A percentile compares a stretch with the other conserved stretches of the same genome.
Conservation (phyloP, 2,329 filamentous ascomycete genomes). For the Onygenales sp. region DNA sequence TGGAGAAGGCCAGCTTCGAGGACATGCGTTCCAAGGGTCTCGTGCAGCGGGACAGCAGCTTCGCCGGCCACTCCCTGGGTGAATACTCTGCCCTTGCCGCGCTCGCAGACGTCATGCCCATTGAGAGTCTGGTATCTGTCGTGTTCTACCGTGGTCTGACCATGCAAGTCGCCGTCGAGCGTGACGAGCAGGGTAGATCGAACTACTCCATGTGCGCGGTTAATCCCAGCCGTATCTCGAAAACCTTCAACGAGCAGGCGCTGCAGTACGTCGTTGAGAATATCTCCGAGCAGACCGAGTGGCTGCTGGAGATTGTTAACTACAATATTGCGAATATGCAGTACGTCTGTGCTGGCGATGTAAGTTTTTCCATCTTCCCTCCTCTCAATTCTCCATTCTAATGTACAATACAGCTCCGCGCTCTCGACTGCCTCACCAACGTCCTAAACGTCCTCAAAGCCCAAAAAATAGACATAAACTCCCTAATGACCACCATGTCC, state of each 20-base stretch:
- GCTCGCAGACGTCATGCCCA: conserved; percentile 98
- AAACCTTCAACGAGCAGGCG: conserved; percentile 97
- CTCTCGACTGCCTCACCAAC: conserved; percentile 58
- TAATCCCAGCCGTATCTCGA: conserved; percentile 95
- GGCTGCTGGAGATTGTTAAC: conserved; percentile 98
- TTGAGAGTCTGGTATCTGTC: conserved; percentile 93
- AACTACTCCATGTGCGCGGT: conserved; percentile 99
- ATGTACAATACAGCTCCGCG: conserved; percentile 39
- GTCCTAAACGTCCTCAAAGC: conserved; percentile 93
- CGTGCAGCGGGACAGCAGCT: conserved; percentile 91
- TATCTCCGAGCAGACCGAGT: conserved; percentile 85
- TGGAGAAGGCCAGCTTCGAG: conserved; percentile 99
- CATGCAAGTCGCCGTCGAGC: conserved; percentile 98
- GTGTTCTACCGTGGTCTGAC: conserved; percentile 98
- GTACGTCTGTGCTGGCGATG: conserved; percentile 58
- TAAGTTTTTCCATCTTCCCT: conserved; percentile 22
- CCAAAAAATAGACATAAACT: conserved; percentile 94
- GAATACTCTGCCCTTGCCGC: conserved; percentile 97
- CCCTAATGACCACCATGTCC: conserved; percentile 74
- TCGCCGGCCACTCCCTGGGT: conserved; percentile 93
- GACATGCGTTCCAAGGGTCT: conserved; percentile 98
- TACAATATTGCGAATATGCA: conserved; percentile 68
- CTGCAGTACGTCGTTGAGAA: conserved; percentile 95
- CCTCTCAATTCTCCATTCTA: conserved; percentile 1
- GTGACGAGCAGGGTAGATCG: conserved; percentile 81